These are phyloP conservation scores for Camellia granthamiana DNA, from an alignment of 148 eudicot genomes.

Conservation along the genomic window DNA sequence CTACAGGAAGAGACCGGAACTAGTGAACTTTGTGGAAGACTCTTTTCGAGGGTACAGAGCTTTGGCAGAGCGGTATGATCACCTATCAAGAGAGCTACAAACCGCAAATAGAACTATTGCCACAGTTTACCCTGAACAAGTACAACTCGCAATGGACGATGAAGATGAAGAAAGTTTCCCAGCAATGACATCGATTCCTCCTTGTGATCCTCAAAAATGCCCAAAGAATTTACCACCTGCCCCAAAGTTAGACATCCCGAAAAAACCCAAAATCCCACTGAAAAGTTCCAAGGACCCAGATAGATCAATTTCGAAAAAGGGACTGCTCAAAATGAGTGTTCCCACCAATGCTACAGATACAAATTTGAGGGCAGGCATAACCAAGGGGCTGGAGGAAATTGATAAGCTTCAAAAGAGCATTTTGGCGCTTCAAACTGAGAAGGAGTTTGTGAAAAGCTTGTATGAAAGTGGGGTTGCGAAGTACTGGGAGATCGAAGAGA, in stretches of 20 bases:
- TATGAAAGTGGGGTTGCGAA: slow-evolving; percentile 55
- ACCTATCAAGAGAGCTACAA: slow-evolving; percentile 70
- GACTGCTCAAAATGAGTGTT: slow-evolving; percentile 41
- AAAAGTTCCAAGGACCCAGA: slow-evolving; percentile 35
- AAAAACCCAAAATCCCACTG: slow-evolving; percentile 33
- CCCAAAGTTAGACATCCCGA: slow-evolving; percentile 39
- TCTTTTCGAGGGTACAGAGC: slow-evolving; percentile 71
- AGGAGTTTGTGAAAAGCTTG: slow-evolving; percentile 62
- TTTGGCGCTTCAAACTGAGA: slow-evolving; percentile 66
- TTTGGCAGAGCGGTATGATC: slow-evolving; percentile 83
- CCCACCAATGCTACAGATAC: slow-evolving; percentile 21
- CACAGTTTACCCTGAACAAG: slow-evolving; percentile 63
- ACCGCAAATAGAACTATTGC: slow-evolving; percentile 82
- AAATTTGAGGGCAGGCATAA: slow-evolving; percentile 54
- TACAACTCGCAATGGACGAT: slow-evolving; percentile 53
- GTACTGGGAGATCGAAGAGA: slow-evolving; percentile 63
- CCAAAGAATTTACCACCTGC: slow-evolving; percentile 25
- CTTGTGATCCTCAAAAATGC: slow-evolving; percentile 22
- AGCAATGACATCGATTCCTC: slow-evolving; percentile 27
- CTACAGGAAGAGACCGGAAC: slow-evolving; percentile 82
- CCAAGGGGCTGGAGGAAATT: slow-evolving; percentile 51
- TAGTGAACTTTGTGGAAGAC: slow-evolving; percentile 69
- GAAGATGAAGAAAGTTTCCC: slow-evolving; percentile 48
- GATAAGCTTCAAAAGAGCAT: slow-evolving; percentile 62
- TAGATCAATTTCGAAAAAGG: slow-evolving; percentile 51